A percentile compares a stretch with the other conserved stretches of the same genome.
Evolutionary conservation across 352 stramenopile species (phyloP).

Genomic region (Phytophthora europaea): DNA sequence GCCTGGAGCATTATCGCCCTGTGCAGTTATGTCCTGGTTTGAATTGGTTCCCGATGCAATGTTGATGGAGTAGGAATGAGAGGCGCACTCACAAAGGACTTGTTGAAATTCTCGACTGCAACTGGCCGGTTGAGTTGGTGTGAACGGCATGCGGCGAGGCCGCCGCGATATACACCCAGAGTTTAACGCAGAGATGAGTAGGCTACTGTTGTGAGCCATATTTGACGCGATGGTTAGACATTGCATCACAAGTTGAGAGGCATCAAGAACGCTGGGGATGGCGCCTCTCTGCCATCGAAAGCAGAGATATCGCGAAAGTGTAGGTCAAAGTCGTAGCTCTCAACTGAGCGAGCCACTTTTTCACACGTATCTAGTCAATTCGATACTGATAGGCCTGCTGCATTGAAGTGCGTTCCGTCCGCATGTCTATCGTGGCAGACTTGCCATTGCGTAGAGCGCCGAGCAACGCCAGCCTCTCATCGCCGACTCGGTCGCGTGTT

Average conservation of each 20-base stretch:
- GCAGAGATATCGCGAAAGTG: too few relatives aligned
- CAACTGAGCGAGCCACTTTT: background rate
- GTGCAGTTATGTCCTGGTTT: too few relatives aligned
- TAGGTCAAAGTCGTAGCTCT: too few relatives aligned
- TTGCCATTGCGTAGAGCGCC: background rate
- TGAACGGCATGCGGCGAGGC: background rate
- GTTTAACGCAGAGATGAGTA: background rate
- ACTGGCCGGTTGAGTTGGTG: background rate
- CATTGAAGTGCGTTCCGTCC: slow-evolving; percentile 3
- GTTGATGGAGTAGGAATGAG: too few relatives aligned
- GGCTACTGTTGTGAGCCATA: too few relatives aligned
- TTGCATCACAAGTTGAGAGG: too few relatives aligned
- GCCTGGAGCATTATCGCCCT: too few relatives aligned
- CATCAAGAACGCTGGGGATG: too few relatives aligned
- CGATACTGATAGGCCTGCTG: background rate
- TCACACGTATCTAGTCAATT: slow-evolving; percentile 2
- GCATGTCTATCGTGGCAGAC: background rate
- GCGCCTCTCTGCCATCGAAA: too few relatives aligned
- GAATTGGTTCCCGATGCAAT: too few relatives aligned
- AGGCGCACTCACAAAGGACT: background rate
- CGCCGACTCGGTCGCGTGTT: background rate
- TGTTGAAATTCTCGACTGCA: background rate
- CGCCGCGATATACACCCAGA: background rate
- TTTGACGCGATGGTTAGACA: too few relatives aligned
- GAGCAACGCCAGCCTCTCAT: slow-evolving; percentile 4